Evolutionary conservation across 768 basidiomycete genomes (phyloP).

Genomic region (Lactifluus rugatus): DNA sequence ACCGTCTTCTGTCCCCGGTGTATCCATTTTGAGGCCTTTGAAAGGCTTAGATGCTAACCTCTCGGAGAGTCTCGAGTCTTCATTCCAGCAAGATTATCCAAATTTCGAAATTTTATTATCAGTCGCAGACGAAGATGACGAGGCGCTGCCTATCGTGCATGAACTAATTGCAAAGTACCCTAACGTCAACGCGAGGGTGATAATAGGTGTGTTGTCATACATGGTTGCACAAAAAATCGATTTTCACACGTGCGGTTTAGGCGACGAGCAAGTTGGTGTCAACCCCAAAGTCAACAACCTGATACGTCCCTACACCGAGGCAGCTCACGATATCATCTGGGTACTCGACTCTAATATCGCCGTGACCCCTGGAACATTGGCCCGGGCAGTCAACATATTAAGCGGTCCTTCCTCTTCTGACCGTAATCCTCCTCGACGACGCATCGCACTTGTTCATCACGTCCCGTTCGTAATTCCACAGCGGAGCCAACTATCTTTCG

Average conservation of each 20-base stretch:
- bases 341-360: slow-evolving; percentile 94
- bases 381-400: slow-evolving; percentile 76
- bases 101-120: slow-evolving; percentile 88
- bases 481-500: slow-evolving; percentile 50
- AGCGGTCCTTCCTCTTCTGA: slow-evolving; percentile 32
- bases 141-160: slow-evolving; percentile 74
- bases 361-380: slow-evolving; percentile 66
- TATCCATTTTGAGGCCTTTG: slow-evolving; percentile 88
- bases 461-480: slow-evolving; percentile 74
- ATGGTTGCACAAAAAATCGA: neutral
- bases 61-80: slow-evolving; percentile 92
- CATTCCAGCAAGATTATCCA: slow-evolving; percentile 85
- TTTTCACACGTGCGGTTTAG: slow-evolving; percentile 30
- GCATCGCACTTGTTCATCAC: slow-evolving; percentile 87
- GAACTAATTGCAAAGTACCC: slow-evolving; percentile 76
- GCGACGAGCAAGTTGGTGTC: slow-evolving; percentile 75
- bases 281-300: slow-evolving; percentile 99
- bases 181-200: slow-evolving; percentile 54
- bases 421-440: slow-evolving; percentile 28
- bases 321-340: slow-evolving; percentile 87
- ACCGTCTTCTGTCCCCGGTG: slow-evolving; percentile 56
- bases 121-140: slow-evolving; percentile 81
- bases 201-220: slow-evolving; percentile 55
- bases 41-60: slow-evolving; percentile 94
- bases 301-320: slow-evolving; percentile 69